These are phyloP conservation scores for Daldinia grandis DNA, from an alignment of 495 filamentous ascomycete species.

Conservation along the genomic window DNA sequence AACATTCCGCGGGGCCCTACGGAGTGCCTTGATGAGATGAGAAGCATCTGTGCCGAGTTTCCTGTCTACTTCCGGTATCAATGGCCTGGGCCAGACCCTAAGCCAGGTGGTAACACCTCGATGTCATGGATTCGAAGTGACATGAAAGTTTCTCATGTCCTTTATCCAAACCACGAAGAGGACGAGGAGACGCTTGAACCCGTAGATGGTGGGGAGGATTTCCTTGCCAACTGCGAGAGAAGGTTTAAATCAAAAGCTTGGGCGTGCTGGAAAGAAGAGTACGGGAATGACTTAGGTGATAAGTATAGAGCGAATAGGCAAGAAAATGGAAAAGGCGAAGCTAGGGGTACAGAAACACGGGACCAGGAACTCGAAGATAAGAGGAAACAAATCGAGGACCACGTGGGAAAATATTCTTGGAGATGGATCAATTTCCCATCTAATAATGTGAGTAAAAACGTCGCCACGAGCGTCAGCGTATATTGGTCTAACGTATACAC, in stretches of 20 bases:
- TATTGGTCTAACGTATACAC: background rate
- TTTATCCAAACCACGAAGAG: background rate
- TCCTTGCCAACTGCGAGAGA: background rate
- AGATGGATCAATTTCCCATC: background rate
- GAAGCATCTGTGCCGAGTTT: background rate
- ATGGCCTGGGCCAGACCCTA: background rate
- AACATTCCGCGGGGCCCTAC: background rate
- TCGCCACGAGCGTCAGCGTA: background rate
- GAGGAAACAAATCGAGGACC: background rate
- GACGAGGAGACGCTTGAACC: background rate
- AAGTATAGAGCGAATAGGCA: background rate
- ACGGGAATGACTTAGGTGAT: background rate
- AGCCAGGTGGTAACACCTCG: background rate
- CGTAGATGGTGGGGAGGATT: background rate
- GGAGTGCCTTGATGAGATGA: background rate
- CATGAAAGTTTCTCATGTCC: slow-evolving; percentile 1
- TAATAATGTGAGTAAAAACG: background rate
- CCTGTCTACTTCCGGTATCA: background rate
- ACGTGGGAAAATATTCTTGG: background rate
- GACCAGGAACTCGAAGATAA: background rate
- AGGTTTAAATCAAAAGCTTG: background rate
- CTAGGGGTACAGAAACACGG: background rate
- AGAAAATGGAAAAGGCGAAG: background rate
- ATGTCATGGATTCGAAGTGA: background rate
- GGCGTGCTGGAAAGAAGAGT: background rate